Evolutionary conservation across 352 stramenopile species (phyloP).

Genomic region (Thalassiosira exigua): DNA sequence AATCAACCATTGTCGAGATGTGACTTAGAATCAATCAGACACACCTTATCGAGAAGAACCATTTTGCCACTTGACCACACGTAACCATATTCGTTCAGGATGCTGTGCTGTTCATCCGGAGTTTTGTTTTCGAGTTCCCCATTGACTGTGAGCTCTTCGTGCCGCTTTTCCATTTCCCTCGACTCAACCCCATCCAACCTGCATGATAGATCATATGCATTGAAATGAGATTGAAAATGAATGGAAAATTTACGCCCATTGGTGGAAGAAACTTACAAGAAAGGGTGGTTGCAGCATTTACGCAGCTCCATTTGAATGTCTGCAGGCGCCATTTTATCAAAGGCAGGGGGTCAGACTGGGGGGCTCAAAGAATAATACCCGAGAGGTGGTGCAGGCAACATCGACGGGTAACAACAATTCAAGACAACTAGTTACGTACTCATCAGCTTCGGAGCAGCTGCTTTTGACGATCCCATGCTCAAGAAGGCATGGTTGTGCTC

Average conservation of each 20-base stretch:
- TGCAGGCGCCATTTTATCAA: too few species aligned
- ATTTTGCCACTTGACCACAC: constrained; percentile 92
- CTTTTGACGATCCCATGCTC: constrained; percentile 85
- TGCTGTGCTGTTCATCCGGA: constrained; percentile 80
- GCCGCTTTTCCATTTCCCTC: constrained; percentile 91
- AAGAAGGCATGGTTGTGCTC: constrained; percentile 94
- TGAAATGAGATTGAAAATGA: background rate
- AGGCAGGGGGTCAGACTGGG: too few species aligned
- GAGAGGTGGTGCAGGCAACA: too few species aligned
- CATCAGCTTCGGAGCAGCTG: constrained; percentile 91
- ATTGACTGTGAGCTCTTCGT: constrained; percentile 72
- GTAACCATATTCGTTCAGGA: constrained; percentile 83
- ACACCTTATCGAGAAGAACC: constrained; percentile 99
- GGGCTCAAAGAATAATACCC: too few species aligned
- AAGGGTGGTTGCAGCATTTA: constrained; percentile 99
- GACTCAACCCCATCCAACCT: constrained; percentile 93
- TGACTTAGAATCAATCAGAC: too few species aligned
- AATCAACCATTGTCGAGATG: too few species aligned
- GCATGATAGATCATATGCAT: background rate
- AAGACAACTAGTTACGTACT: too few species aligned
- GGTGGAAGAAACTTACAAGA: constrained; percentile 87
- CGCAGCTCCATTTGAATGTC: constrained; percentile 99
- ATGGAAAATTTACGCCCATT: background rate
- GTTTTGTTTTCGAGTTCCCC: constrained; percentile 79
- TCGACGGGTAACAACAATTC: too few species aligned